Base-by-base conservation (phyloP, 176 grass and related monocot genomes). In the Eleusine indica region DNA sequence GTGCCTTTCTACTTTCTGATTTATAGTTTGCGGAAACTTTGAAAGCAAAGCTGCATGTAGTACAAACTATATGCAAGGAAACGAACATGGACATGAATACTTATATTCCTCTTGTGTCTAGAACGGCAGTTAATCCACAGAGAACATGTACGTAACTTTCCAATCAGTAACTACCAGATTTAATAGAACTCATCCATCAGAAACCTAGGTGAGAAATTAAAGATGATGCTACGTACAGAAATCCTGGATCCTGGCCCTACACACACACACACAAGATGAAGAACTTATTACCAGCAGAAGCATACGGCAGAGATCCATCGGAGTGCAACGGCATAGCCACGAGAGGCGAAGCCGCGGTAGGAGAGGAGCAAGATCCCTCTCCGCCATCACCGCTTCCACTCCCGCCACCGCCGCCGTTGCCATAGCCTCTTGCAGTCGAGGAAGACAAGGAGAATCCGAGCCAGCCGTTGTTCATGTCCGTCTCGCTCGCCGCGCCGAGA, bases 401-500 rank as follows among this genome's bases (percentile, higher is more conserved):
- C 3, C 73, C 86, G 25, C 17, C 86, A 4, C 68, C 79, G 49
- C 62, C 79, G 47, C 73, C 79, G 18, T n/a, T 79, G 12, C 39
- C 89, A 35, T 77, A 75, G 28, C 77, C 82, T 51, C 72, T 37
- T 3, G 68, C 78, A 21, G 83, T 65, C 0, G 84, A 76, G 29
- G 83, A 90, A 58, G 82, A 88, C 62, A 92, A 82, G 49, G 93
- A 87, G 88, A 95, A 95, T 65, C 93, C 87, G 21, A 95, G 90
- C 93, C 93, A 95, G 17, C 85, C 68, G 25, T 61, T 92, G 79
- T 68, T 90, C 87, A 95, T 92, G 68, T 95, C 93, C 90, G 88
- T 75, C 83, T 51, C 60, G 56, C 25, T 57, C 40, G 56, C 40
- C 38, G 13, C 38, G 14, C 40, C 54, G 7, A 58, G 35, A 60